A percentile compares a stretch with the other conserved stretches of the same genome.
These are phyloP conservation scores for Pleurotus eryngii DNA, from an alignment of 768 basidiomycete species.

Conservation along the genomic window DNA sequence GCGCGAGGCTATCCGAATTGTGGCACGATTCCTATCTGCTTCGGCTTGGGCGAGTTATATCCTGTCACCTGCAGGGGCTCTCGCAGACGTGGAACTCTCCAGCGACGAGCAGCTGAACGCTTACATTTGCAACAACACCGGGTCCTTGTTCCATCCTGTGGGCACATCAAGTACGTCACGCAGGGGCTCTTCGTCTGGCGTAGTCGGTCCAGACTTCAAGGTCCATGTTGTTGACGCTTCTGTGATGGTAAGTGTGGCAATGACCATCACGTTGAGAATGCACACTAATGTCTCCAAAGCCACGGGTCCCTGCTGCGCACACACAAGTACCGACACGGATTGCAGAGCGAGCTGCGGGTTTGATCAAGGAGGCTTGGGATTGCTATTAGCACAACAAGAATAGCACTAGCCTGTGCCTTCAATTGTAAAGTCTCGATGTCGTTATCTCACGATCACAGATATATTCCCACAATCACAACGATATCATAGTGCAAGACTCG, in stretches of 20 bases:
- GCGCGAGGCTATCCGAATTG: constrained; percentile 22
- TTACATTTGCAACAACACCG: constrained; percentile 18
- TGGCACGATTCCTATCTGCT: constrained; percentile 21
- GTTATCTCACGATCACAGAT: too few species aligned
- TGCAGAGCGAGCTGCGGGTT: constrained; percentile 27
- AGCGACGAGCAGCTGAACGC: constrained; percentile 24
- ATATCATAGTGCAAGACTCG: too few species aligned
- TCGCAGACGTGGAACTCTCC: constrained; percentile 18
- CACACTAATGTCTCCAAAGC: constrained; percentile 12
- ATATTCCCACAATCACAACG: too few species aligned
- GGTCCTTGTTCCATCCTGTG: constrained; percentile 23
- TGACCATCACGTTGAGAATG: background rate
- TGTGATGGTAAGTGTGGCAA: constrained; percentile 25
- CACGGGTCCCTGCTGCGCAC: constrained; percentile 24
- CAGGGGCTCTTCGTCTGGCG: constrained; percentile 21
- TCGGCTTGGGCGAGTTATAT: constrained; percentile 26
- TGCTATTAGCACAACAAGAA: background rate
- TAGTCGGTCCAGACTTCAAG: constrained; percentile 33
- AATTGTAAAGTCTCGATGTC: background rate
- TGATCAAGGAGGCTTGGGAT: constrained; percentile 19
- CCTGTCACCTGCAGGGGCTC: constrained; percentile 12
- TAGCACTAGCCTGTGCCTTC: background rate
- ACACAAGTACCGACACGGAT: constrained; percentile 25
- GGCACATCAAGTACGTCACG: constrained; percentile 27
- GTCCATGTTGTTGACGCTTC: constrained; percentile 37